Percentiles rank a stretch among this genome's conserved stretches.
These are phyloP conservation scores for Cryptosporidium muris DNA, from an alignment of 169 alveolate genomes.

Conservation along the genomic window DNA sequence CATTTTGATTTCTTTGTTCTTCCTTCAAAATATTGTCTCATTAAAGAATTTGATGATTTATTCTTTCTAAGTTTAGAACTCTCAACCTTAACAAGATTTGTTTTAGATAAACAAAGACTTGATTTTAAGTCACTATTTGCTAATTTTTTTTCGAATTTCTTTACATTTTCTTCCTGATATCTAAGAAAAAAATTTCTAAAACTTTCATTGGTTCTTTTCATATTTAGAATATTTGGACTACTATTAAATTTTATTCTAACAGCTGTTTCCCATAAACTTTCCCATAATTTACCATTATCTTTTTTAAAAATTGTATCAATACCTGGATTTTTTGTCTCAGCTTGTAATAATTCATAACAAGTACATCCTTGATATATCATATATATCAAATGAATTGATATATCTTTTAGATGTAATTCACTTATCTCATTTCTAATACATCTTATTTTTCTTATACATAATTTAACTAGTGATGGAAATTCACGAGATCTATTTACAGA, in stretches of 20 bases:
- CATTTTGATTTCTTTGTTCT: too few species aligned
- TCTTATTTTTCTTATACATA: slow-evolving; percentile 42
- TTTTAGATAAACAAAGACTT: too few species aligned
- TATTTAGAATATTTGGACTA: slow-evolving; percentile 3
- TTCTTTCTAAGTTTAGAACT: too few species aligned
- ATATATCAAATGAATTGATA: slow-evolving; percentile 14
- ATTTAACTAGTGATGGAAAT: slow-evolving; percentile 6
- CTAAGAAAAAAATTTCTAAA: slow-evolving; percentile 44
- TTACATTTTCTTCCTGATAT: slow-evolving; percentile 23
- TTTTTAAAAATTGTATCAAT: slow-evolving; percentile 29
- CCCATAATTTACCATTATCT: slow-evolving; percentile 31
- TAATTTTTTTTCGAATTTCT: slow-evolving; percentile 7
- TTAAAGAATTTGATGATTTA: too few species aligned
- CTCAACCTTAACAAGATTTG: too few species aligned
- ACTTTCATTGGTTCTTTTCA: slow-evolving; percentile 2
- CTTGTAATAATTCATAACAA: slow-evolving; percentile 30
- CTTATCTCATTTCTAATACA: slow-evolving; percentile 29
- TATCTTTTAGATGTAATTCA: slow-evolving; percentile 1
- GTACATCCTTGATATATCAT: slow-evolving; percentile 41
- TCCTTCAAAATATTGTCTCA: too few species aligned
- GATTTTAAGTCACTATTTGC: not conserved
- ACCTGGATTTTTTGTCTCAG: slow-evolving; percentile 44
- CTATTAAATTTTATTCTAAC: slow-evolving; percentile 22
- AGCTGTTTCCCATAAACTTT: slow-evolving; percentile 57
- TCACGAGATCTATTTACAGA: slow-evolving; percentile 3